Percentiles rank a stretch among this genome's conserved stretches.
phyloP scores from a whole-genome alignment of 352 stramenopile genomes.

The Phytophthora agathidicida region DNA sequence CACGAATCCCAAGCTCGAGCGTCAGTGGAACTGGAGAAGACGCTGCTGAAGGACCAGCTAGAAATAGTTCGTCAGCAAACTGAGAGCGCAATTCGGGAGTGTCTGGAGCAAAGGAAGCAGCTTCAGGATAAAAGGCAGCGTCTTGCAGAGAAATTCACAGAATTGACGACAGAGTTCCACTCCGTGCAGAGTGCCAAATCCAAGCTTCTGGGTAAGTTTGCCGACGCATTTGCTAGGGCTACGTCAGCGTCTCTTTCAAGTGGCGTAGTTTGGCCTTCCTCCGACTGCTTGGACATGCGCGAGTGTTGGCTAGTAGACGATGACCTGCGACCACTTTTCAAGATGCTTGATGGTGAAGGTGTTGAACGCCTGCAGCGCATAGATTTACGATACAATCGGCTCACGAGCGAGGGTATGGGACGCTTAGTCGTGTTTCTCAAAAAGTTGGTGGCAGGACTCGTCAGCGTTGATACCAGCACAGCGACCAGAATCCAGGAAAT shows the following conservation, averaged over 20 bases:
- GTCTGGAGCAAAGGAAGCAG: slow-evolving; percentile 41
- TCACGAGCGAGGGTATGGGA: slow-evolving; percentile 59
- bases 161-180: slow-evolving; percentile 48
- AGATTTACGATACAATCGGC: slow-evolving; percentile 64
- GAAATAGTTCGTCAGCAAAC: slow-evolving; percentile 45
- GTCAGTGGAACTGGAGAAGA: slow-evolving; percentile 56
- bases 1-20: slow-evolving; percentile 52
- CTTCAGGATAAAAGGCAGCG: slow-evolving; percentile 41
- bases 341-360: slow-evolving; percentile 39
- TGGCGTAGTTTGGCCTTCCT: slow-evolving; percentile 5
- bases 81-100: slow-evolving; percentile 38
- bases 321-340: slow-evolving; percentile 51
- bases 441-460: slow-evolving; percentile 6
- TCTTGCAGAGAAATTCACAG: slow-evolving; percentile 33
- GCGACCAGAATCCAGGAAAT: slow-evolving; percentile 40
- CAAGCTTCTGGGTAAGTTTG: slow-evolving; percentile 47
- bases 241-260: background rate
- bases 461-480: background rate
- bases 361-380: slow-evolving; percentile 30
- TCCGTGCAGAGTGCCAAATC: slow-evolving; percentile 52
- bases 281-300: slow-evolving; percentile 43
- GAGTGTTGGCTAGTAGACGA: slow-evolving; percentile 61
- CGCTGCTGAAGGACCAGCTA: slow-evolving; percentile 51
- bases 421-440: slow-evolving; percentile 40
- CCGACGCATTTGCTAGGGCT: slow-evolving; percentile 29